Conservation (phyloP, 75 land plant genomes). For the Azolla pinnata region DNA sequence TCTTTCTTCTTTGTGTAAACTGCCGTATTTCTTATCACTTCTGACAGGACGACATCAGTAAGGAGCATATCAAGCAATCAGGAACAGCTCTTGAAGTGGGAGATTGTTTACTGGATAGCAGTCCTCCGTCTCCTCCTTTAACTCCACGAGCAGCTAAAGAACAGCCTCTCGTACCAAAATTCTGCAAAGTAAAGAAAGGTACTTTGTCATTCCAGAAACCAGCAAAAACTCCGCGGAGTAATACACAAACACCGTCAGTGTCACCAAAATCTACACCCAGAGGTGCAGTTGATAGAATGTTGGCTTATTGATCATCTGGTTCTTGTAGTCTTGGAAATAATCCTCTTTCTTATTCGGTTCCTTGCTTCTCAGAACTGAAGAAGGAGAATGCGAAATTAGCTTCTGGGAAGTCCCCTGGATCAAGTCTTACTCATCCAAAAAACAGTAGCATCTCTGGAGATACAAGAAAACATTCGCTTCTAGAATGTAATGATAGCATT, state of each 20-base stretch:
- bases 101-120: constrained; percentile 43
- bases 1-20: background rate
- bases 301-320: background rate
- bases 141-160: constrained; percentile 11
- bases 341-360: constrained; percentile 62
- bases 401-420: constrained; percentile 11
- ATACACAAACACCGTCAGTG: background rate
- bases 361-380: constrained; percentile 32
- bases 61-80: constrained; percentile 61
- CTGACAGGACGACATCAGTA: constrained; percentile 31
- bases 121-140: constrained; percentile 20
- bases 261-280: background rate
- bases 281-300: background rate
- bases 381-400: constrained; percentile 16
- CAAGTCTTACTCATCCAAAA: constrained; percentile 4
- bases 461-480: background rate
- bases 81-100: constrained; percentile 63
- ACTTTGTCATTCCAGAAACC: background rate
- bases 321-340: constrained; percentile 20
- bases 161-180: constrained; percentile 7
- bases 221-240: background rate
- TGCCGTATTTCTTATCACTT: background rate
- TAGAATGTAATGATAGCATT: constrained; percentile 5
- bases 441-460: background rate
- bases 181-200: background rate